phyloP scores from a whole-genome alignment of 192 early-diverging fungal genomes.

The Thamnidium elegans region DNA sequence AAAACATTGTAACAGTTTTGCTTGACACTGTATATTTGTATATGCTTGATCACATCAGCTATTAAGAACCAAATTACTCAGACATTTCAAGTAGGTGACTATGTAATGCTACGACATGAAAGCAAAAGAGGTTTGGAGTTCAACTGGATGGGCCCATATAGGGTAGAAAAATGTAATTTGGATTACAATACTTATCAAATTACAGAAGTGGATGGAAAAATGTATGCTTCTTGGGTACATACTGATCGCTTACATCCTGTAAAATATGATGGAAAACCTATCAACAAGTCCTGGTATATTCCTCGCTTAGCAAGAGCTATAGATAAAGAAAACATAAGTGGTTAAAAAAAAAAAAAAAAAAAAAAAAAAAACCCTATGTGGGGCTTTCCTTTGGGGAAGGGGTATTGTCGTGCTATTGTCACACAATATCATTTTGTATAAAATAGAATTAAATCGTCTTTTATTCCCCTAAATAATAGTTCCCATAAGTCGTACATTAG shows the following conservation, averaged over 20 bases:
- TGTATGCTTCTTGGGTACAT: conserved; percentile 9
- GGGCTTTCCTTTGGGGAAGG: too few relatives aligned
- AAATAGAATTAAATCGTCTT: too few relatives aligned
- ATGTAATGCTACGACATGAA: conserved; percentile 8
- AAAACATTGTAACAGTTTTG: too few relatives aligned
- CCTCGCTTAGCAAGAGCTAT: background rate
- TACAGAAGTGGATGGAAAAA: background rate
- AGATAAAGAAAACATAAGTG: too few relatives aligned
- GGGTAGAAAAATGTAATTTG: background rate
- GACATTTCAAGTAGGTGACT: background rate
- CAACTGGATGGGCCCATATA: conserved; percentile 18
- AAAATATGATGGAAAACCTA: background rate
- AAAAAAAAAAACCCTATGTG: too few relatives aligned
- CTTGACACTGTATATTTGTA: too few relatives aligned
- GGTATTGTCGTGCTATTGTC: too few relatives aligned
- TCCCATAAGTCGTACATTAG: too few relatives aligned
- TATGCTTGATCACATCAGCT: too few relatives aligned
- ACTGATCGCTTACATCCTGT: background rate
- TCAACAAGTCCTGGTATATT: background rate
- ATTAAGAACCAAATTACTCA: conserved; percentile 1
- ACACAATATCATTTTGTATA: too few relatives aligned
- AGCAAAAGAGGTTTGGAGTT: conserved; percentile 11
- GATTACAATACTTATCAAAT: conserved; percentile 4
- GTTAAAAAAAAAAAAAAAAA: too few relatives aligned
- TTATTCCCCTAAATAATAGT: too few relatives aligned